Percentiles rank a stretch among this genome's conserved stretches.
Evolutionary conservation across 176 grass and related monocot species (phyloP).

Genomic region (Otatea glauca): DNA sequence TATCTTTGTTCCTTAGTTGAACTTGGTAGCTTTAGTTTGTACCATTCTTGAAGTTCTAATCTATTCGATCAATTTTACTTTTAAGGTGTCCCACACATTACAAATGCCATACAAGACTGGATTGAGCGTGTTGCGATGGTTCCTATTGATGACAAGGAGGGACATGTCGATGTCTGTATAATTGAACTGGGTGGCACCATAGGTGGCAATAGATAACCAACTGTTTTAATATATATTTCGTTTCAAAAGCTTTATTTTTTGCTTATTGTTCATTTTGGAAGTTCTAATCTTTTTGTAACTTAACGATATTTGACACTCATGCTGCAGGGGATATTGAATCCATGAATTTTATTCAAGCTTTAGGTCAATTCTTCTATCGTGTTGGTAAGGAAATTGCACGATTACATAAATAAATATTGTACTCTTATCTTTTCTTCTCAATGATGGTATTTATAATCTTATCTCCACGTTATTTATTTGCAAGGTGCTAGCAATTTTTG

Average conservation of each 20-base stretch:
- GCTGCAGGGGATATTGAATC: constrained; percentile 64
- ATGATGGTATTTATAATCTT: too few relatives aligned
- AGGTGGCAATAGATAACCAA: neutral
- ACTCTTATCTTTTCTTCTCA: too few relatives aligned
- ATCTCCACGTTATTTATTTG: too few relatives aligned
- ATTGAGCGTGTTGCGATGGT: constrained; percentile 63
- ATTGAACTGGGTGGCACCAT: constrained; percentile 75
- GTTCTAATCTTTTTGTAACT: too few relatives aligned
- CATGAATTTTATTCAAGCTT: constrained; percentile 77
- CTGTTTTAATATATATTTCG: too few relatives aligned
- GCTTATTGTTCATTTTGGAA: too few relatives aligned
- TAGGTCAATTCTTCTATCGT: constrained; percentile 78
- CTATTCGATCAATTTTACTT: neutral
- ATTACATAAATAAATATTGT: too few relatives aligned
- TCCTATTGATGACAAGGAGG: constrained; percentile 69
- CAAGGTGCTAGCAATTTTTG: constrained; percentile 61
- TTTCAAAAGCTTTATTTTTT: too few relatives aligned
- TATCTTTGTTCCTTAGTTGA: neutral
- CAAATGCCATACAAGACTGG: constrained; percentile 84
- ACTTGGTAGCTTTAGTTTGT: constrained; percentile 24
- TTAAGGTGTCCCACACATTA: constrained; percentile 74
- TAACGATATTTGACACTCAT: too few relatives aligned
- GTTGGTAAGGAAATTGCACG: constrained; percentile 38
- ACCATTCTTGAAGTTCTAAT: constrained; percentile 46
- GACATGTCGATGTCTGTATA: constrained; percentile 66